Base-by-base conservation (phyloP, 73 alveolate species). In the Uronychia setigera region DNA sequence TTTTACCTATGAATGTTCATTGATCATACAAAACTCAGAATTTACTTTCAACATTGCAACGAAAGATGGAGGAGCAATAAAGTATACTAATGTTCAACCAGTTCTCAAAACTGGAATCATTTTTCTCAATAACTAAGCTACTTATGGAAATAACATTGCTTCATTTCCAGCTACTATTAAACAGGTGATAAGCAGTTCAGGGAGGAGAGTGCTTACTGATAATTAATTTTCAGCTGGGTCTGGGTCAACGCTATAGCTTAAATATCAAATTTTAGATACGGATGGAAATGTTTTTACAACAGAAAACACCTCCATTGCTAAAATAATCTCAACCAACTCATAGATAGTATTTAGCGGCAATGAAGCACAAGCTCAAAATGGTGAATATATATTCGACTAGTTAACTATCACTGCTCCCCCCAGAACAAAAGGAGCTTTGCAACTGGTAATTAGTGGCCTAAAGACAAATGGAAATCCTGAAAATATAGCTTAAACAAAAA, bases 41-140 rank as follows among this genome's bases (percentile, higher is more conserved):
- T 67, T 67, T 26, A 26, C 5, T 1, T 67, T 30, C 5, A 67
- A 67, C 79, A 26, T 5, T 25, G 79, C 79, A 13, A 26, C 14
- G 1, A 26, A 13, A 1, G 79, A 67, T 13, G 79, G 79, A 67
- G 79, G 79, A 67, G 79, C 79, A 26, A 28, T 67, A 1, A 67
- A 67, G 32, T 26, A 67, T 5, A 67, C 79, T 5, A 67, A 67
- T 67, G 30, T 28, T 13, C 14, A 67, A 67, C 79, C 29, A 30
- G 30, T 5, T 67, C 14, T 67, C 32, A 26, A 26, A 5, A 26
- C 1, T 25, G 30, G 32, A 67, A 5, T 67, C 14, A 26, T 13
- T 13, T 67, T 28, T 13, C 26, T 28, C 5, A 30, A 67, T 26
- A 67, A 67, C 32, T 26, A 14, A 26, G 79, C 79, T 26, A 1